Evolutionary conservation across 768 basidiomycete genomes (phyloP).

Genomic region (Tulasnella sp.): DNA sequence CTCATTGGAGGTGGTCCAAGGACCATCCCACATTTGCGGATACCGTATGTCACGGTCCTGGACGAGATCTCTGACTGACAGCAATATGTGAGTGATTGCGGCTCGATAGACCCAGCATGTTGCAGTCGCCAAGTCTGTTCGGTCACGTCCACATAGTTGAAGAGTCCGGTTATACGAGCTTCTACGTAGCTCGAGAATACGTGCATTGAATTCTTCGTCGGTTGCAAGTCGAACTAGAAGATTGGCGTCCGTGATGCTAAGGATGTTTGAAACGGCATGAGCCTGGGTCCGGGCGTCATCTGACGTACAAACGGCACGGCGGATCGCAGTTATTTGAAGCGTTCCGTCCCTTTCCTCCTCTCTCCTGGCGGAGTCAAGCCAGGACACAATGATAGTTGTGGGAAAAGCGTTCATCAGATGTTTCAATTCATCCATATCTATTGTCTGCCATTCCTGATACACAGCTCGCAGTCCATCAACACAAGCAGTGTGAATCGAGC

Average conservation of each 20-base stretch:
- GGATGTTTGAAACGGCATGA: not conserved
- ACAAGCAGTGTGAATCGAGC: no score
- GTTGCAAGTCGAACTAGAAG: not conserved
- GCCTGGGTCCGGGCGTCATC: not conserved
- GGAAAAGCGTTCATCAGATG: no score
- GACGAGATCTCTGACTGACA: no score
- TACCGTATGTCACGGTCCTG: no score
- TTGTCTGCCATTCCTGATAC: no score
- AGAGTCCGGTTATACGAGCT: not conserved
- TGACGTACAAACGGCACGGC: not conserved
- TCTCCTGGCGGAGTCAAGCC: no score
- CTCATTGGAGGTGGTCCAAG: no score
- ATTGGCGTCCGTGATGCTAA: not conserved
- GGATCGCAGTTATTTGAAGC: not conserved
- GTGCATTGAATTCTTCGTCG: not conserved
- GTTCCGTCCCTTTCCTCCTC: not conserved
- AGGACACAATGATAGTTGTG: no score
- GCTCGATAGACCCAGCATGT: not conserved
- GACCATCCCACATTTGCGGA: no score
- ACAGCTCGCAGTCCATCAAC: no score
- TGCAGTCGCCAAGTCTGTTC: not conserved
- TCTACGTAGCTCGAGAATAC: not conserved
- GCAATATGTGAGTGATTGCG: not conserved
- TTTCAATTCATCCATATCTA: no score
- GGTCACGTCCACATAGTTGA: not conserved